Conservation (phyloP, 768 basidiomycete genomes). For the Fibroporia radiculosa region DNA sequence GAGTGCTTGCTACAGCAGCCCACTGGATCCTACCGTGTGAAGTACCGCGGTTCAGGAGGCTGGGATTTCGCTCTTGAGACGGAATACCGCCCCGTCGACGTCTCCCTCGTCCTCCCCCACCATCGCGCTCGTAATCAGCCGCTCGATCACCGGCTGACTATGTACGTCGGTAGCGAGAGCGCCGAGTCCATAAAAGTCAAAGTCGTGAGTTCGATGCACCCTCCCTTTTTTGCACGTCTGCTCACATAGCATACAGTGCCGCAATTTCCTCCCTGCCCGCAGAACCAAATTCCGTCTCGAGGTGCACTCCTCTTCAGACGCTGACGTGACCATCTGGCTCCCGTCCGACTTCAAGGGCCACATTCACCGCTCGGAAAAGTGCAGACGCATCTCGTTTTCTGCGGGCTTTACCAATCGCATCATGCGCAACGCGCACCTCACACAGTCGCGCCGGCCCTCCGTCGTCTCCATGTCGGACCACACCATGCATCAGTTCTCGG, state of each 20-base stretch:
- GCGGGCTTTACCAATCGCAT: conserved; percentile 71
- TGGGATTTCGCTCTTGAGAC: conserved; percentile 64
- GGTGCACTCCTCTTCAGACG: conserved; percentile 45
- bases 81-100: conserved; percentile 44
- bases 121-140: conserved; percentile 74
- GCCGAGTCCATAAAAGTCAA: conserved; percentile 54
- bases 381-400: conserved; percentile 43
- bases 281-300: conserved; percentile 41
- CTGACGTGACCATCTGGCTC: conserved; percentile 68
- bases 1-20: conserved; percentile 24
- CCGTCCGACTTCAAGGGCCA: conserved; percentile 74
- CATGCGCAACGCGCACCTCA: conserved; percentile 24
- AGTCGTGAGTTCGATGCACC: conserved; percentile 56
- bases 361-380: conserved; percentile 39
- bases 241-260: conserved; percentile 15
- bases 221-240: conserved; percentile 38
- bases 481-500: conserved; percentile 13
- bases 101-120: conserved; percentile 67
- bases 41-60: conserved; percentile 44
- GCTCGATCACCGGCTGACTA: conserved; percentile 60
- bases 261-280: conserved; percentile 23
- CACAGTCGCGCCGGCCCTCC: conserved; percentile 20
- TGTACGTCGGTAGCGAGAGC: conserved; percentile 49
- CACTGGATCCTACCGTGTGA: conserved; percentile 53
- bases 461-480: conserved; percentile 16